Evolutionary conservation across 1,284 basidiomycete species (phyloP), one percentile per base, ranked within the genome.

Genomic region (Inonotus obliquus): DNA sequence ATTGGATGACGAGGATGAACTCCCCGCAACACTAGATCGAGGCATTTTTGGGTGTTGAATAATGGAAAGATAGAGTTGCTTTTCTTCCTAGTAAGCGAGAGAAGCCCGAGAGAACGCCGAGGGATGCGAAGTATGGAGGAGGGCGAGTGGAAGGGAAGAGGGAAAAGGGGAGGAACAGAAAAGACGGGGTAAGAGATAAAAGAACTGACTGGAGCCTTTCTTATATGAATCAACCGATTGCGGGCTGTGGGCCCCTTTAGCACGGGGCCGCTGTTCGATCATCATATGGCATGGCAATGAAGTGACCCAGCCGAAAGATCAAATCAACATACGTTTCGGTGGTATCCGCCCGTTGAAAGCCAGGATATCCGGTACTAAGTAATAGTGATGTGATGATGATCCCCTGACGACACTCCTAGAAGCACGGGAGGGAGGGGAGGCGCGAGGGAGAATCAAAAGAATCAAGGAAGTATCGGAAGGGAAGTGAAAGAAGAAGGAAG

Each of bases 371-470:
- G 32, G 32, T 32, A 4, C 32, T 32, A 32, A 32, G 32, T 32
- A 4, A 32, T 9, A 9, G 32, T n/a, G 17, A 9, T 1, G 41
- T n/a, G 41, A 7, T 44, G 38, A 14, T 45, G 55, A 41, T 55
- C 61, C 58, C 53, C 59, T 63, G 62, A 63, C 58, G 62, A 60
- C 62, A 63, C 61, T 17, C 39, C 32, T 9, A 32, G 32, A 32
- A 32, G 32, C 32, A 32, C 32, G 32, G 32, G 32, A 32, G 32
- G 32, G 9, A 9, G 32, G 32, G 32, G 32, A 32, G 32, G 32
- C 4, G 32, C 4, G 32, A 32, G 29, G 41, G 32, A 37, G 56
- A 48, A 44, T 51, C 32, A 29, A 17, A 25, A 49, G 41, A 44
- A 44, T 44, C 41, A 14, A 44, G n/a, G 41, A 44, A 44, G 17